Conservation (phyloP, 2,329 filamentous ascomycete species). For the Colletotrichum scovillei region DNA sequence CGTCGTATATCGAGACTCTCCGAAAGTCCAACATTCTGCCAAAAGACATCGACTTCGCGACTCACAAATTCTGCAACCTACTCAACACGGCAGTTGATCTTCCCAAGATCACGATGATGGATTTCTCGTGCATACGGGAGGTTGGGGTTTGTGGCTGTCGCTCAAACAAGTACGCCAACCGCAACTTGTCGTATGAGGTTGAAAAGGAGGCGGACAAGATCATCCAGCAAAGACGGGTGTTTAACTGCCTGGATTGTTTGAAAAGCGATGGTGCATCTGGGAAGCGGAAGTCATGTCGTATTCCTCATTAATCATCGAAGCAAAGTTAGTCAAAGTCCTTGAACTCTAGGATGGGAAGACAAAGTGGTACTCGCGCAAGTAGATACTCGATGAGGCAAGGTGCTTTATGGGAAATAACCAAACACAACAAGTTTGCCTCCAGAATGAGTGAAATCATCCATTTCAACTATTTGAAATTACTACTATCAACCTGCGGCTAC, state of each 20-base stretch:
- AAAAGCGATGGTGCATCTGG: constrained; percentile 11
- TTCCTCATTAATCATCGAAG: not conserved
- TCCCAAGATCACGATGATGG: constrained; percentile 23
- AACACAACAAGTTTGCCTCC: no score
- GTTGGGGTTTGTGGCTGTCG: constrained; percentile 19
- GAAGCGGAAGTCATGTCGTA: not conserved
- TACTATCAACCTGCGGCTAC: not conserved
- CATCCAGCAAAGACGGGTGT: constrained; percentile 22
- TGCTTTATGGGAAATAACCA: not conserved
- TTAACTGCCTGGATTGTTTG: constrained; percentile 36
- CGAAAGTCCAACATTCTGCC: constrained; percentile 29
- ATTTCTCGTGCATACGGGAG: constrained; percentile 19
- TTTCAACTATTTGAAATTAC: no score
- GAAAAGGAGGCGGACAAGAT: constrained; percentile 27
- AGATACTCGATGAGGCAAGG: not conserved
- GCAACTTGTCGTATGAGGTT: constrained; percentile 12
- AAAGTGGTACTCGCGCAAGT: not conserved
- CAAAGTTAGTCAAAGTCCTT: not conserved
- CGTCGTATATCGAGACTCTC: constrained; percentile 29
- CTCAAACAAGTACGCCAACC: constrained; percentile 17
- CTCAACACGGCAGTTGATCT: constrained; percentile 21
- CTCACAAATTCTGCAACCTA: constrained; percentile 34
- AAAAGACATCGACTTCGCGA: constrained; percentile 33
- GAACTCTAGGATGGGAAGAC: not conserved
- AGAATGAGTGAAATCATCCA: no score